phyloP scores from a whole-genome alignment of 208 protist genomes.

The Endotrypanum monterogeii region DNA sequence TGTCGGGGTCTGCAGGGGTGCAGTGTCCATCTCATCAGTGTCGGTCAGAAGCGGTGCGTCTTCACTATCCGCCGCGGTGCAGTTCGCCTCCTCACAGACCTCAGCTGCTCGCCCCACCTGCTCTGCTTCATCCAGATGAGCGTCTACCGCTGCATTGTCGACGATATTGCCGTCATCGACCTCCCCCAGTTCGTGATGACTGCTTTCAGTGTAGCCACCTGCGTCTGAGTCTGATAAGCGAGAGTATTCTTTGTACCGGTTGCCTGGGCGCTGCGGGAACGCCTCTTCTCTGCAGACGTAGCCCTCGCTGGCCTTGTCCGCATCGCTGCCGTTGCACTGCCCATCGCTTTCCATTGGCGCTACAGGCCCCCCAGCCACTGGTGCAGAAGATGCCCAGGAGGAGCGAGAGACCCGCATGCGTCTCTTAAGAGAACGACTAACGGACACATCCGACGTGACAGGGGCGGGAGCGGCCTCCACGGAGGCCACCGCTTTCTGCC shows the following conservation, averaged over 20 bases:
- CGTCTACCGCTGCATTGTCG: background rate
- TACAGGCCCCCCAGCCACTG: background rate
- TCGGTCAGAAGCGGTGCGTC: background rate
- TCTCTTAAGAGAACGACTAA: background rate
- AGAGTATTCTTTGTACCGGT: background rate
- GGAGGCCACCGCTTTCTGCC: background rate
- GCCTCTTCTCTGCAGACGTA: background rate
- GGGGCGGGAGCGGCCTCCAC: background rate
- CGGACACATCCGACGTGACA: background rate
- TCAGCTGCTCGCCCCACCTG: slow-evolving; percentile 50
- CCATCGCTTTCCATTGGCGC: background rate
- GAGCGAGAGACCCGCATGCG: background rate
- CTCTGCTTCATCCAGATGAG: slow-evolving; percentile 36
- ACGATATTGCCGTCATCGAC: slow-evolving; percentile 7
- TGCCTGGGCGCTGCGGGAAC: background rate
- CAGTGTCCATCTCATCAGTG: background rate
- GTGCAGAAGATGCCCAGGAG: background rate
- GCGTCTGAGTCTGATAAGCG: background rate
- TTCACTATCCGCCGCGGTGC: background rate
- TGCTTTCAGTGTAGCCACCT: background rate
- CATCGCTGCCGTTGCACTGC: background rate
- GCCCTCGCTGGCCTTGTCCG: slow-evolving; percentile 11
- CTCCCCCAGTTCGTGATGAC: background rate
- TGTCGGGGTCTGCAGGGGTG: slow-evolving; percentile 1
- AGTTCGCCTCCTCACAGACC: slow-evolving; percentile 32